Percentiles rank a stretch among this genome's conserved stretches.
Evolutionary conservation across 176 grass and related monocot genomes (phyloP).

Genomic region (Dendrocalamus sinicus): DNA sequence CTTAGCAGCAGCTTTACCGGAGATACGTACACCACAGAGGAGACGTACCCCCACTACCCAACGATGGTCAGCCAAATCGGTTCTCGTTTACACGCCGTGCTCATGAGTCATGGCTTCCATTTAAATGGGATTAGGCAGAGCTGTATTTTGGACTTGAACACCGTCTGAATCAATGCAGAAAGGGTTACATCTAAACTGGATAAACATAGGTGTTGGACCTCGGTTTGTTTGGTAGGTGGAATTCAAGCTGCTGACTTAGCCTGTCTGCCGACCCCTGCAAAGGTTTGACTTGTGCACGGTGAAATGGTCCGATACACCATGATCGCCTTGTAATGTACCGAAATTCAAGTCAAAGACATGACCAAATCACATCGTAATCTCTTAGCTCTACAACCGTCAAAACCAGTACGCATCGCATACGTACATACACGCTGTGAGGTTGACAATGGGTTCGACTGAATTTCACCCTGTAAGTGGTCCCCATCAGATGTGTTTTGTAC

Average conservation of each 20-base stretch:
- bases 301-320: not conserved
- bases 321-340: not conserved
- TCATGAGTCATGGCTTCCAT: not conserved
- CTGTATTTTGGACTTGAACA: not conserved
- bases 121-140: not conserved
- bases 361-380: constrained; percentile 6
- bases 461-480: too few species aligned
- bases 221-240: not conserved
- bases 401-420: not conserved
- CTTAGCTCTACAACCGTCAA: too few species aligned
- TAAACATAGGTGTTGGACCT: not conserved
- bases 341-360: not conserved
- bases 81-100: not conserved
- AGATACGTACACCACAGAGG: too few species aligned
- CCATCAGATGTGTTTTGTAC: too few species aligned
- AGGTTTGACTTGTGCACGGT: not conserved
- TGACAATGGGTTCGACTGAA: not conserved
- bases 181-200: not conserved
- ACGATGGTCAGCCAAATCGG: too few species aligned
- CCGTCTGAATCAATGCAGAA: not conserved
- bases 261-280: not conserved
- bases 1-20: too few species aligned
- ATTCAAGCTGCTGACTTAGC: not conserved
- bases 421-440: not conserved
- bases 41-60: too few species aligned